Conservation (phyloP, 768 basidiomycete species). For the Fistulinella prunicolor region DNA sequence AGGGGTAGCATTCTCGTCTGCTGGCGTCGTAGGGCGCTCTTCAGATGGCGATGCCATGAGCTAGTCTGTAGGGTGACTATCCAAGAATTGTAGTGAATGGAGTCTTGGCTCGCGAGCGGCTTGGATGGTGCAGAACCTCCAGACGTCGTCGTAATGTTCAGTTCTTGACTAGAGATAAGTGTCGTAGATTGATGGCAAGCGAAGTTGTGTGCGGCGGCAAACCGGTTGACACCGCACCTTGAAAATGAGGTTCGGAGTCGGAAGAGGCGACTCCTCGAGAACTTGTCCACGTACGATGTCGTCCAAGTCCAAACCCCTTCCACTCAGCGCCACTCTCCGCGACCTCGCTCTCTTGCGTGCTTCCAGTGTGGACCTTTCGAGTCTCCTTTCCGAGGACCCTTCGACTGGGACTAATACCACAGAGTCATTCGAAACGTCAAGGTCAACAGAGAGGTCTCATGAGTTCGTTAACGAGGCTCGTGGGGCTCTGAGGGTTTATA, state of each 20-base stretch:
- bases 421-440: constrained; percentile 10
- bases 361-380: constrained; percentile 45
- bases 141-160: too few species aligned
- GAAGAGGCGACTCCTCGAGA: too few species aligned
- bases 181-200: not conserved
- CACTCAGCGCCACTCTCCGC: constrained; percentile 55
- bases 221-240: not conserved
- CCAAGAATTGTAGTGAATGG: constrained; percentile 1
- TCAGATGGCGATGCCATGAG: constrained; percentile 17
- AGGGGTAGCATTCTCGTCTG: not conserved
- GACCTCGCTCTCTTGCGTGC: constrained; percentile 72
- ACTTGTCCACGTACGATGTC: constrained; percentile 12
- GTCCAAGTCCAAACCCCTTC: constrained; percentile 43
- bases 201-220: too few species aligned
- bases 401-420: not conserved
- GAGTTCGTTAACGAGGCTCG: constrained; percentile 59
- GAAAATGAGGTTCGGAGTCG: too few species aligned
- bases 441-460: constrained; percentile 44
- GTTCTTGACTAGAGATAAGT: too few species aligned
- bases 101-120: too few species aligned
- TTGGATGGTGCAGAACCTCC: too few species aligned
- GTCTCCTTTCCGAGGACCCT: constrained; percentile 21
- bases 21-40: not conserved
- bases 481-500: constrained; percentile 45
- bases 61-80: too few species aligned